phyloP scores from a whole-genome alignment of 139 green algal genomes.

The Haematococcus sp. region DNA sequence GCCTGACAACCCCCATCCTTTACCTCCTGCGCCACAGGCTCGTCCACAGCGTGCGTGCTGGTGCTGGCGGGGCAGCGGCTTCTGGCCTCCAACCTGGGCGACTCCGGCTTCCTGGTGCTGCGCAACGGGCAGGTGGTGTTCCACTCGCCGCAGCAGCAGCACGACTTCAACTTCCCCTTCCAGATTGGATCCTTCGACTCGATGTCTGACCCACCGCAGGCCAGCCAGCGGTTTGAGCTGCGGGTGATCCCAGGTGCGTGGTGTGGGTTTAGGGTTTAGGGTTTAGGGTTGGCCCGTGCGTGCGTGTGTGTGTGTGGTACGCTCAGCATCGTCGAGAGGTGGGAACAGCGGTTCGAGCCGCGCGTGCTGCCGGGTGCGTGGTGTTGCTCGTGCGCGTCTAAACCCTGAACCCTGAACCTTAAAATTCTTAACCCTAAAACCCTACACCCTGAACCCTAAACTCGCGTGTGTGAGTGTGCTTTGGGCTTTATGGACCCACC shows the following conservation, averaged over 20 bases:
- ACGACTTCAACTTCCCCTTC: constrained; percentile 98
- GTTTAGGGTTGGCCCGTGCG: too few species aligned
- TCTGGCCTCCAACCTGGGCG: constrained; percentile 82
- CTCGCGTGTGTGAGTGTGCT: too few species aligned
- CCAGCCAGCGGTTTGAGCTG: constrained; percentile 44
- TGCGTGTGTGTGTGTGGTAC: too few species aligned
- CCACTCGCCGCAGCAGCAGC: constrained; percentile 89
- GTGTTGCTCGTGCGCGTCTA: too few species aligned
- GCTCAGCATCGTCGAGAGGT: too few species aligned
- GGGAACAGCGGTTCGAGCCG: neutral
- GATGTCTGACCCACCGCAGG: constrained; percentile 52
- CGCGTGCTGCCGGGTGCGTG: neutral
- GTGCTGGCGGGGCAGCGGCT: constrained; percentile 63
- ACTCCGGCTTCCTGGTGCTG: constrained; percentile 73
- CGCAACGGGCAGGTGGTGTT: constrained; percentile 47
- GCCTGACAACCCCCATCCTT: too few species aligned
- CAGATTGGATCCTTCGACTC: constrained; percentile 41
- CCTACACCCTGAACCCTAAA: too few species aligned
- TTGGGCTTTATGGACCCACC: too few species aligned
- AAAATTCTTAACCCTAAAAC: too few species aligned
- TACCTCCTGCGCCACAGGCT: too few species aligned
- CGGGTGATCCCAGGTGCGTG: constrained; percentile 6
- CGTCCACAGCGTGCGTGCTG: constrained; percentile 82
- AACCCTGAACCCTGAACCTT: too few species aligned
- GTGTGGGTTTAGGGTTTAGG: neutral